phyloP scores from a whole-genome alignment of 495 filamentous ascomycete species.

The Massariosphaeria phaeospora region DNA sequence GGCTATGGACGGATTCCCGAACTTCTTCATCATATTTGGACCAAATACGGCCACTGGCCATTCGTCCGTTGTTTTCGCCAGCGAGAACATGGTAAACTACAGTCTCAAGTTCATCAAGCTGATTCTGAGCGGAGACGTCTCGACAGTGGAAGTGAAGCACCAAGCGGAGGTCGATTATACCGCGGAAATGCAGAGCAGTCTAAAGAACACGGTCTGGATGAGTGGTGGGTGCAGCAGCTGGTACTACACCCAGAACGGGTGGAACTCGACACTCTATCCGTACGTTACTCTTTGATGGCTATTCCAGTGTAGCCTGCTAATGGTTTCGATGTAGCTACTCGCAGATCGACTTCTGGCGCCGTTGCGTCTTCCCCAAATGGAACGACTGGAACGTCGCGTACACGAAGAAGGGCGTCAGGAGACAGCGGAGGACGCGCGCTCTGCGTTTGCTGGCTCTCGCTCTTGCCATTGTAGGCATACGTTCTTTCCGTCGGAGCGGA shows the following conservation, averaged over 20 bases:
- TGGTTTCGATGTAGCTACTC: constrained; percentile 12
- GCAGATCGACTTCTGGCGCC: constrained; percentile 24
- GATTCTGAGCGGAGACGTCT: constrained; percentile 45
- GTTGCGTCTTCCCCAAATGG: constrained; percentile 55
- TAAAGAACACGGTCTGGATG: constrained; percentile 53
- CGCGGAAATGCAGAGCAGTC: constrained; percentile 47
- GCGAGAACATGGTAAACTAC: constrained; percentile 56
- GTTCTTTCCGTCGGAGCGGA: constrained; percentile 7
- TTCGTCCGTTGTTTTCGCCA: constrained; percentile 54
- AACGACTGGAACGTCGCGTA: constrained; percentile 51
- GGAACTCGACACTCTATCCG: constrained; percentile 60
- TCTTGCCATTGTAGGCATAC: constrained; percentile 6
- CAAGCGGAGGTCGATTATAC: constrained; percentile 53
- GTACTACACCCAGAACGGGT: constrained; percentile 54
- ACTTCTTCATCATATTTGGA: constrained; percentile 64
- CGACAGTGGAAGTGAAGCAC: constrained; percentile 46
- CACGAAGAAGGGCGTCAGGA: constrained; percentile 37
- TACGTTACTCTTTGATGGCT: constrained; percentile 32
- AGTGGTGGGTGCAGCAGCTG: constrained; percentile 53
- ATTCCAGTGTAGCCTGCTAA: neutral
- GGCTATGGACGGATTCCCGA: constrained; percentile 62
- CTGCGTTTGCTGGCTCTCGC: constrained; percentile 3
- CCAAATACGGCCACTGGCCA: constrained; percentile 64
- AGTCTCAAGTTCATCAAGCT: constrained; percentile 50
- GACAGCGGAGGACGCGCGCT: constrained; percentile 1